These are phyloP conservation scores for Stagonosporopsis vannaccii DNA, from an alignment of 2,329 filamentous ascomycete genomes.

Conservation along the genomic window DNA sequence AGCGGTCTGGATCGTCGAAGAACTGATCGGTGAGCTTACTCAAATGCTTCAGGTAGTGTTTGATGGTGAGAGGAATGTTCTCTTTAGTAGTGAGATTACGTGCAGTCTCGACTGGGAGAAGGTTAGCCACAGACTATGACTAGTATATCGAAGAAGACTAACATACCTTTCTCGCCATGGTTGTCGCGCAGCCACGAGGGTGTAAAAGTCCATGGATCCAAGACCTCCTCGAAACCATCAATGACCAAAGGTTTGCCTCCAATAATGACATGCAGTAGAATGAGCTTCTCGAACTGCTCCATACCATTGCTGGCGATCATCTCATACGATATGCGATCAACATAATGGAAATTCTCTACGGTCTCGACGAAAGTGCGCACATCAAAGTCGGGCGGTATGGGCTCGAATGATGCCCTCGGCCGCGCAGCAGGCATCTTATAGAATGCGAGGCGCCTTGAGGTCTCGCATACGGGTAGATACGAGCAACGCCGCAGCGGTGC, in stretches of 20 bases:
- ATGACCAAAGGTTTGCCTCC: slow-evolving; percentile 89
- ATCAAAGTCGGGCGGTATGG: slow-evolving; percentile 85
- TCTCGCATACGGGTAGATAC: neutral
- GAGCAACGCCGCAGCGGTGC: neutral
- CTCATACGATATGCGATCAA: slow-evolving; percentile 77
- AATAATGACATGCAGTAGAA: slow-evolving; percentile 81
- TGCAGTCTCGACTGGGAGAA: slow-evolving; percentile 74
- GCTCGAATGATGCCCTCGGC: slow-evolving; percentile 89
- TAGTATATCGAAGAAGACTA: neutral
- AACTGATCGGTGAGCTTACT: slow-evolving; percentile 83
- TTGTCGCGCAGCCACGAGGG: slow-evolving; percentile 80
- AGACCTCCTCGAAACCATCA: slow-evolving; percentile 79
- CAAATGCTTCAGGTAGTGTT: slow-evolving; percentile 91
- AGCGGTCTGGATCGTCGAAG: slow-evolving; percentile 70
- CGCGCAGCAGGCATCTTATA: slow-evolving; percentile 75
- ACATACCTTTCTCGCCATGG: slow-evolving; percentile 78
- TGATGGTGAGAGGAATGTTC: slow-evolving; percentile 83
- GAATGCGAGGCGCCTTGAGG: neutral
- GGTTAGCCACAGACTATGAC: slow-evolving; percentile 35
- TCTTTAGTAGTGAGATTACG: slow-evolving; percentile 77
- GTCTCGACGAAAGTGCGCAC: slow-evolving; percentile 76
- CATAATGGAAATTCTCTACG: slow-evolving; percentile 86
- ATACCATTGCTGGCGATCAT: slow-evolving; percentile 80
- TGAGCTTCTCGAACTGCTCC: slow-evolving; percentile 83
- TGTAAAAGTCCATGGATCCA: slow-evolving; percentile 82